Evolutionary conservation across 257 asterid species (phyloP).

Genomic region (Nicotiana otophora): DNA sequence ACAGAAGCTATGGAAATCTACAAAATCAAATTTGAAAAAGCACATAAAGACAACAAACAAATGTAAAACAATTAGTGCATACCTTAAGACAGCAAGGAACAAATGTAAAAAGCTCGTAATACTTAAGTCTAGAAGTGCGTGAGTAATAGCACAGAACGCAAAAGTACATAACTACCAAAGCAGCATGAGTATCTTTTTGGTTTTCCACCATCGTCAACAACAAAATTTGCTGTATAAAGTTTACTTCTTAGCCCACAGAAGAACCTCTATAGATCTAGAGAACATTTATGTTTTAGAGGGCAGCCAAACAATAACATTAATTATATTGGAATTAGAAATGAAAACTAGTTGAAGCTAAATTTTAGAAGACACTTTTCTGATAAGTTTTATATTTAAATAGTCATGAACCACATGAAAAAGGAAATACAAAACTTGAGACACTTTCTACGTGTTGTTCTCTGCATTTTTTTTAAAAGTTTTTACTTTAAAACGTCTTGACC

Average conservation of each 20-base stretch:
- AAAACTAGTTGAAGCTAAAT: background rate
- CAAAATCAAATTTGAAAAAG: background rate
- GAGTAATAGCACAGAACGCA: background rate
- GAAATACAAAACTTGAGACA: background rate
- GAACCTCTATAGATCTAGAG: background rate
- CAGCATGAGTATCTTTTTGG: background rate
- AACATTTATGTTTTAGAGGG: background rate
- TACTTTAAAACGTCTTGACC: background rate
- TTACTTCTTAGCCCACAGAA: background rate
- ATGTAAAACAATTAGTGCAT: background rate
- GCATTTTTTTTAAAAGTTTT: background rate
- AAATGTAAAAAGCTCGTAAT: background rate
- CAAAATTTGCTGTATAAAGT: background rate
- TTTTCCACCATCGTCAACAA: background rate
- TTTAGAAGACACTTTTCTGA: background rate
- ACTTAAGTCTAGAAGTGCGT: background rate
- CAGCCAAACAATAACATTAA: background rate
- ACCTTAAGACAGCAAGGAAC: background rate
- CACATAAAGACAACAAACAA: background rate
- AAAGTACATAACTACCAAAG: background rate
- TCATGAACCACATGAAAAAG: background rate
- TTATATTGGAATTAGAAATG: background rate
- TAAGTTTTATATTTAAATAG: background rate
- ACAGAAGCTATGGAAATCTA: constrained; percentile 20
- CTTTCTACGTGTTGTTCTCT: background rate